phyloP scores from a whole-genome alignment of 345 rosid genomes.

The Geranium brycei region DNA sequence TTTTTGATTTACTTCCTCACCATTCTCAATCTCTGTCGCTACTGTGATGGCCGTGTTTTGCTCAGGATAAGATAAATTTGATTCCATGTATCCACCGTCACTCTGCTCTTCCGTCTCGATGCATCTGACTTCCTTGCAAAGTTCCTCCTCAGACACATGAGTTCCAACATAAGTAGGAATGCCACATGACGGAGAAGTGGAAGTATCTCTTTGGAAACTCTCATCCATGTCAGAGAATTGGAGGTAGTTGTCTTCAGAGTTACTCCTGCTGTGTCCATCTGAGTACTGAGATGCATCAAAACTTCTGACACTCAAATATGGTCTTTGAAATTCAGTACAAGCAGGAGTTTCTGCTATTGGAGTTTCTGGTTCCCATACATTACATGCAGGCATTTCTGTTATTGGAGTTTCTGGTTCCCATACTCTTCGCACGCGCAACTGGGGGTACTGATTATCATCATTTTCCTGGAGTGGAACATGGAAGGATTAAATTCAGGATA shows the following conservation, averaged over 20 bases:
- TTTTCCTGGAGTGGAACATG: slow-evolving; percentile 29
- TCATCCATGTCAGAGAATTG: slow-evolving; percentile 42
- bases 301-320: slow-evolving; percentile 21
- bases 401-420: slow-evolving; percentile 40
- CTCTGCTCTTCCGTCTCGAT: slow-evolving; percentile 34
- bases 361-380: slow-evolving; percentile 40
- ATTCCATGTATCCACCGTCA: slow-evolving; percentile 15
- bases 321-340: slow-evolving; percentile 22
- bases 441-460: slow-evolving; percentile 45
- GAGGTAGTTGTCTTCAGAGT: slow-evolving; percentile 41
- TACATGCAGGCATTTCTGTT: slow-evolving; percentile 26
- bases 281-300: slow-evolving; percentile 42
- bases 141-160: slow-evolving; percentile 18
- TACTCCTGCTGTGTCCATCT: slow-evolving; percentile 34
- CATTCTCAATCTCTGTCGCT: slow-evolving; percentile 19
- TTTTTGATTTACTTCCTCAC: slow-evolving; percentile 17
- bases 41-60: slow-evolving; percentile 10
- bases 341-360: slow-evolving; percentile 25
- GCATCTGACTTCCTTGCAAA: slow-evolving; percentile 51
- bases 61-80: slow-evolving; percentile 12
- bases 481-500: slow-evolving; percentile 2
- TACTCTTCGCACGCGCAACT: slow-evolving; percentile 23
- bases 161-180: slow-evolving; percentile 17
- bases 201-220: slow-evolving; percentile 23
- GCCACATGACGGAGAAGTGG: slow-evolving; percentile 19